Conservation (phyloP, 495 filamentous ascomycete genomes). For the Podospora pseudopauciseta region DNA sequence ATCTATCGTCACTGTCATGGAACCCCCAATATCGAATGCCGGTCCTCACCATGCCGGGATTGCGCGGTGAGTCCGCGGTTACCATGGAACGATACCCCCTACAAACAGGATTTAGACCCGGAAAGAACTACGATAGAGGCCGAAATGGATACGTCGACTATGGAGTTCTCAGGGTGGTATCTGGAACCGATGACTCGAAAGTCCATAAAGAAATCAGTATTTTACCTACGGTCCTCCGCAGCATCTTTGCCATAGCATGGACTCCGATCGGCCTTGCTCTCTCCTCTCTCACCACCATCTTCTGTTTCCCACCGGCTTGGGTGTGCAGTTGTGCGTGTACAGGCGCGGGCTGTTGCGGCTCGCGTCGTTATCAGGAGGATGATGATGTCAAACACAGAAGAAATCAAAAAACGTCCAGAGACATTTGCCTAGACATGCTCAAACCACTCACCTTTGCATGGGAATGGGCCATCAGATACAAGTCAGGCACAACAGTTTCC, state of each 20-base stretch:
- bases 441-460: not conserved
- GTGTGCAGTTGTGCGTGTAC: not conserved
- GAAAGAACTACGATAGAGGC: not conserved
- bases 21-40: slow-evolving; percentile 4
- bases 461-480: not conserved
- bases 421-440: not conserved
- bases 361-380: not conserved
- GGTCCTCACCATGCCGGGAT: not conserved
- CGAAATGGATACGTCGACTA: not conserved
- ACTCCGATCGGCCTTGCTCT: not conserved
- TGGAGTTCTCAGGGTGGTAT: not conserved
- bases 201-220: not conserved
- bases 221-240: not conserved
- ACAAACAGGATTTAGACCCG: not conserved
- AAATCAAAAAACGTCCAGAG: not conserved
- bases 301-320: not conserved
- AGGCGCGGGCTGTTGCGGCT: not conserved
- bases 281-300: not conserved
- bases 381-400: not conserved
- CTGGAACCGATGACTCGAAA: not conserved
- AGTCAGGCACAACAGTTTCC: not conserved
- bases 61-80: not conserved
- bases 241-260: not conserved
- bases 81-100: not conserved
- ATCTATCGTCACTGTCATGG: slow-evolving; percentile 6